Percentiles rank a stretch among this genome's conserved stretches.
phyloP scores from a whole-genome alignment of 2,329 filamentous ascomycete genomes.

The Monilinia polystroma region DNA sequence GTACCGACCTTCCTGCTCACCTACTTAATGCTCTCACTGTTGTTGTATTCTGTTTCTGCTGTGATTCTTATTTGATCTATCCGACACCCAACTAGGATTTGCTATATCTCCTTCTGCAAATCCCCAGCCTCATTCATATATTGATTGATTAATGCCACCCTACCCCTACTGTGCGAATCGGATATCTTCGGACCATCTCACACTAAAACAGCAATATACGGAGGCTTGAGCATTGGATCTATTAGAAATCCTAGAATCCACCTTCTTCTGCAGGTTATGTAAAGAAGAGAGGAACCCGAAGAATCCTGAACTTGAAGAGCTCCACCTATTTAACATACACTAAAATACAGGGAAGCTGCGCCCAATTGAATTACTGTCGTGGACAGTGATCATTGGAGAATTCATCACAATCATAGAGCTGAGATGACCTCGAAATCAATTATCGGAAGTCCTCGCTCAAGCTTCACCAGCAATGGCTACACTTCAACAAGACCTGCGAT shows the following conservation, averaged over 20 bases:
- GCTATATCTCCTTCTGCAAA: neutral
- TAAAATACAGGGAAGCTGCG: conserved; percentile 9
- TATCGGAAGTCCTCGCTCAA: conserved; percentile 25
- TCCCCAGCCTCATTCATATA: neutral
- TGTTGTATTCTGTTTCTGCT: neutral
- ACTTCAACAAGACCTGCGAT: conserved; percentile 49
- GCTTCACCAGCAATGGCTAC: conserved; percentile 39
- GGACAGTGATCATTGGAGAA: conserved; percentile 20
- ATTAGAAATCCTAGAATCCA: too few relatives aligned
- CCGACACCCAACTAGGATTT: neutral
- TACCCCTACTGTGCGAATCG: neutral
- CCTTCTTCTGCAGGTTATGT: too few relatives aligned
- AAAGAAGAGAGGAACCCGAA: neutral
- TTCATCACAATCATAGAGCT: conserved; percentile 15
- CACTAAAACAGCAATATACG: neutral
- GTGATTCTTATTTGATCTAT: neutral
- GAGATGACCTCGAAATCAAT: conserved; percentile 33
- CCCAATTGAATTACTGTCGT: conserved; percentile 22
- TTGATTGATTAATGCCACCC: neutral
- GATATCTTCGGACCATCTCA: neutral
- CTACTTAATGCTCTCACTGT: neutral
- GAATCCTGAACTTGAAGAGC: neutral
- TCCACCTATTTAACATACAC: conserved; percentile 10
- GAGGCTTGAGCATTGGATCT: neutral
- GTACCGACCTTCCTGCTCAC: too few relatives aligned